phyloP scores from a whole-genome alignment of 306 rosid species.

The Medicago ruthenica region DNA sequence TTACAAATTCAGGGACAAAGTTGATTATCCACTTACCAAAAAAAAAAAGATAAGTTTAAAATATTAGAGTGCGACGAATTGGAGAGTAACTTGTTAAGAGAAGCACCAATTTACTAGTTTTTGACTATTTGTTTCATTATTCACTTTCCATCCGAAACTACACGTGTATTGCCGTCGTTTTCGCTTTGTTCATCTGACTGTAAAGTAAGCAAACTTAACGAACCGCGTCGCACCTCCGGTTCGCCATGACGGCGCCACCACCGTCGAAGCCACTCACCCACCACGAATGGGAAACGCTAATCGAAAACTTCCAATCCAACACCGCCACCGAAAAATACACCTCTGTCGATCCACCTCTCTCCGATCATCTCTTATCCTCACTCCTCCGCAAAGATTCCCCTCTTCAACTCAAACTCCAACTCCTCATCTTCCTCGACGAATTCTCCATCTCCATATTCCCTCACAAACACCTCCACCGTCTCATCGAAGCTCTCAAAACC shows the following conservation, averaged over 20 bases:
- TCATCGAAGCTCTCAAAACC: conserved; percentile 65
- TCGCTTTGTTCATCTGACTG: neutral
- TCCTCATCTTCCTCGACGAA: conserved; percentile 82
- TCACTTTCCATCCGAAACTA: neutral
- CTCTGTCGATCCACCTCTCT: conserved; percentile 52
- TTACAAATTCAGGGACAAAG: no score
- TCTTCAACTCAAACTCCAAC: conserved; percentile 61
- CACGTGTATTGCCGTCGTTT: neutral
- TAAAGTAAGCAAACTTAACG: neutral
- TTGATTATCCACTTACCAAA: no score
- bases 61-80: no score
- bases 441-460: conserved; percentile 59
- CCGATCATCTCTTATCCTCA: conserved; percentile 71
- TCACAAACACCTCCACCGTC: conserved; percentile 51
- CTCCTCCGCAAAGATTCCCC: conserved; percentile 76
- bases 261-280: conserved; percentile 62
- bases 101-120: no score
- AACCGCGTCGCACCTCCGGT: conserved; percentile 46
- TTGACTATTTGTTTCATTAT: no score
- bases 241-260: conserved; percentile 35
- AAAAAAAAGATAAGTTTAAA: no score
- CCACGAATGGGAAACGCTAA: conserved; percentile 82
- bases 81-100: no score
- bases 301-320: conserved; percentile 84
- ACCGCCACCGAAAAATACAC: conserved; percentile 55